Evolutionary conservation across 305 asterid species (phyloP), one percentile per base, ranked within the genome.

Genomic region (Fraxinus nigra): DNA sequence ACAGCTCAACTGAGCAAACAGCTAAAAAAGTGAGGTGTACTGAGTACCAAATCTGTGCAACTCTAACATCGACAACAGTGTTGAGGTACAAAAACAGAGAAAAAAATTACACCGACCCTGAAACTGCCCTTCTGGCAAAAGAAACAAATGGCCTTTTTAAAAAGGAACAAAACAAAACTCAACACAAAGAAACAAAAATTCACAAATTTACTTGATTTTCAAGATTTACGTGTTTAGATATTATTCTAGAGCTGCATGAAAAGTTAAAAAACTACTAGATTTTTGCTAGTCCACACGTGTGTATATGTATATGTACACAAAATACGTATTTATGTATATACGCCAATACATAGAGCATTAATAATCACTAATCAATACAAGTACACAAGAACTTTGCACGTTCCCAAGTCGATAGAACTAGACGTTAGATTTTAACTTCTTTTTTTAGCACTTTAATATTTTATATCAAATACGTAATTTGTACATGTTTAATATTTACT

Each of bases 221-320:
- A 65, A 65, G 80, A 83, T 85, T 84, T 84, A 85, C 59, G 63
- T 16, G 30, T 37, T 61, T 72, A 78, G 43, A 70, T 81, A 85
- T 89, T 76, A 46, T 81, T 86, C 85, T 88, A 73, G 84, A 82
- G 87, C 51, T 30, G 80, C 72, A 38, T 59, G 86, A 87, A 84
- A 87, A 84, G 83, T 61, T n/a, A n/a, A n/a, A 54, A 54, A n/a
- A 69, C 20, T 72, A 67, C 76, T 63, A 46, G 67, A 84, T 80
- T 70, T 33, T 83, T 76, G 82, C 38, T 67, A 76, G 88, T 82
- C 85, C 86, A 83, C 83, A 79, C 75, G 63, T 46, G 18, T 46
- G 56, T 46, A 46, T 13, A 46, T 2, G 16, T 40, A 40, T 1
- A 11, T 38, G 46, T 38, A 8, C 54, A 11, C 54, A 43, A 43